Percentiles rank a stretch among this genome's conserved stretches.
These are phyloP conservation scores for Escovopsis sp. DNA, from an alignment of 2,329 filamentous ascomycete species.

Conservation along the genomic window DNA sequence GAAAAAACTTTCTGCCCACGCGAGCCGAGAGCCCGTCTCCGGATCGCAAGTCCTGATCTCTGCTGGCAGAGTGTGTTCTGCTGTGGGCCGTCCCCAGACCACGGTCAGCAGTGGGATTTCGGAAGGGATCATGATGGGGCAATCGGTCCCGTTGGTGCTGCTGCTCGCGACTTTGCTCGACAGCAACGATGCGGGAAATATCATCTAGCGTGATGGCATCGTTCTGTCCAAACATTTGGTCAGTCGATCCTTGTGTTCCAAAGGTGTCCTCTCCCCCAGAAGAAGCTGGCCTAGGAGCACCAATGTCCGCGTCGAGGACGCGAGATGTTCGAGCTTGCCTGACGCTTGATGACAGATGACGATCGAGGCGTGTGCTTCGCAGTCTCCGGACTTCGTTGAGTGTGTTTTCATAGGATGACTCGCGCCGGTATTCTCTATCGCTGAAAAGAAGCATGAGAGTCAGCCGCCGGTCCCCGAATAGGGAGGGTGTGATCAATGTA, in stretches of 20 bases:
- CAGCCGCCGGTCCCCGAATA: too few relatives aligned
- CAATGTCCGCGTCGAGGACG: constrained; percentile 55
- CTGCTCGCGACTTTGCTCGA: constrained; percentile 87
- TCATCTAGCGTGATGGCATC: constrained; percentile 91
- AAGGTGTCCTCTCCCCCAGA: constrained; percentile 43
- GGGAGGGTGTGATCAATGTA: too few relatives aligned
- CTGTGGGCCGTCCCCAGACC: constrained; percentile 49
- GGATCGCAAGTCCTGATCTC: constrained; percentile 34
- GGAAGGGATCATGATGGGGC: constrained; percentile 48
- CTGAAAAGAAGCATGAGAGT: too few relatives aligned
- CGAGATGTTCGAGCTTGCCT: constrained; percentile 79
- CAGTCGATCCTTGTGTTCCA: constrained; percentile 40
- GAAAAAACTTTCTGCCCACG: constrained; percentile 71
- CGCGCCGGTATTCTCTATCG: constrained; percentile 40
- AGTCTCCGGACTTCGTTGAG: constrained; percentile 87
- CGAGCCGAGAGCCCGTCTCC: constrained; percentile 38
- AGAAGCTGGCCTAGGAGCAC: constrained; percentile 60
- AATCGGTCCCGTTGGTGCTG: constrained; percentile 46
- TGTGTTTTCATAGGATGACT: constrained; percentile 83
- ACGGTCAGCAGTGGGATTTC: constrained; percentile 28
- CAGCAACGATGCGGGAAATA: constrained; percentile 87
- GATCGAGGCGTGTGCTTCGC: constrained; percentile 84
- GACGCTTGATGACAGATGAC: constrained; percentile 84
- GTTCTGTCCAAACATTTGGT: constrained; percentile 76
- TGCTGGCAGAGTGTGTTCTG: constrained; percentile 42